These are phyloP conservation scores for Euryodendron excelsum DNA, from an alignment of 148 eudicot species.

Conservation along the genomic window DNA sequence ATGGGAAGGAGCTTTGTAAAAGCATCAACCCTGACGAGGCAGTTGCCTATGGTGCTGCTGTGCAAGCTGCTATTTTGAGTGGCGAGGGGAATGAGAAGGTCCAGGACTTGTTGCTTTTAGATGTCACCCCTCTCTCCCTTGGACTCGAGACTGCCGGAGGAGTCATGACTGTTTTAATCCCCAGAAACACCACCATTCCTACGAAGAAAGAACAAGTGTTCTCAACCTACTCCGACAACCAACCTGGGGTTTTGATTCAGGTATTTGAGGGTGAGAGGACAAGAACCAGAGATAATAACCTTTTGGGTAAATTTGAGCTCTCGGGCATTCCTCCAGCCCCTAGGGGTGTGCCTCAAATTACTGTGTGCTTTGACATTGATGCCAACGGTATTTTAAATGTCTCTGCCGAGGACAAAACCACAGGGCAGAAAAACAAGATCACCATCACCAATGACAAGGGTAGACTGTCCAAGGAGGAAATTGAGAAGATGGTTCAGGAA, in stretches of 20 bases:
- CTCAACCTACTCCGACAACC: constrained; percentile 20
- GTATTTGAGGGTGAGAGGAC: constrained; percentile 24
- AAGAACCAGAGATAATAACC: constrained; percentile 13
- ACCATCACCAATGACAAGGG: constrained; percentile 28
- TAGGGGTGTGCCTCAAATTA: constrained; percentile 14
- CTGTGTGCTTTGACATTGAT: constrained; percentile 20
- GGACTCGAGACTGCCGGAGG: constrained; percentile 25
- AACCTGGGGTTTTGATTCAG: constrained; percentile 20
- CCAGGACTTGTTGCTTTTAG: constrained; percentile 24
- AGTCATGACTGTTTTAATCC: constrained; percentile 25
- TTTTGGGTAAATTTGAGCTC: constrained; percentile 23
- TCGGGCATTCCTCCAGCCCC: constrained; percentile 22
- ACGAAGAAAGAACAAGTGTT: constrained; percentile 23
- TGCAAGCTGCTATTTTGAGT: constrained; percentile 25
- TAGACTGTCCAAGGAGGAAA: constrained; percentile 25
- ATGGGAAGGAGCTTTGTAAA: constrained; percentile 26
- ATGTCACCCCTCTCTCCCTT: constrained; percentile 25
- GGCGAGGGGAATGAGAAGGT: constrained; percentile 27
- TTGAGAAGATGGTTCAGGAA: constrained; percentile 32
- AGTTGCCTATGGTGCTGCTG: constrained; percentile 31
- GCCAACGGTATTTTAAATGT: constrained; percentile 27
- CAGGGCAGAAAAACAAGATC: constrained; percentile 29
- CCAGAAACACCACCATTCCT: constrained; percentile 26
- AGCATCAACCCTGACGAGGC: constrained; percentile 29
- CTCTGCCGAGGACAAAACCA: constrained; percentile 33